Base-by-base conservation (phyloP, 2,329 filamentous ascomycete species). In the Metarhizium brunneum region DNA sequence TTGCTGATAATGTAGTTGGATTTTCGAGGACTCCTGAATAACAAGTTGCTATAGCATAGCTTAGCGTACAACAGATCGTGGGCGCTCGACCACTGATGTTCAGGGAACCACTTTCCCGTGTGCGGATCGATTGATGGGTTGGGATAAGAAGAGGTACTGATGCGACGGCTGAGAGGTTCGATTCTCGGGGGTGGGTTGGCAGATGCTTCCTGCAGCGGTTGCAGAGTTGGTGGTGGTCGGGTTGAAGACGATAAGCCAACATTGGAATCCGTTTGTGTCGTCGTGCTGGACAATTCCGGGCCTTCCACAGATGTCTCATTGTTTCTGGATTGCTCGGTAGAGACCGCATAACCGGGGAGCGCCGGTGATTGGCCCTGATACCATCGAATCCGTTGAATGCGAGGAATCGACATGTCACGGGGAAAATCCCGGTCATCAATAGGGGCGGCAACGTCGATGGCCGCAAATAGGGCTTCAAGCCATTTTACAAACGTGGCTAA, bases 361-460 rank as follows among this genome's bases (percentile, higher is more conserved):
- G 63, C 65, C 2, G 69, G 68, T 20, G 66, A 68, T 55, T 69
- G 66, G 11, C 73, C 75, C 7, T 73, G 74, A 55, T 76, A 72
- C 75, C 76, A 81, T 48, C 76, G 76, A 58, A 79, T 73, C 36
- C 78, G 71, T 61, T 80, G 78, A 47, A 79, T 71, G n/a, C 80
- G 73, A 10, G 83, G 82, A 52, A 85, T 78, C 40, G 80, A 83
- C 68, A 83, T 80, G 62, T 85, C 83, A 47, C 77, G 73, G 2
- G 83, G 82, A 53, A 84, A 79, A 47, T 82, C 78, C 50, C 88
- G 81, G 60, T 90, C 87, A 61, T 91, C 87, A 43, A 90, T 77
- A 1, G 86, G 82, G 0, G 81, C 75, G 13, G 86, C 82, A 20
- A 91, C 80, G 63, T 89, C 85, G 57, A 91, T 87, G 50, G 84